A percentile compares a stretch with the other conserved stretches of the same genome.
phyloP scores from a whole-genome alignment of 108 stramenopile genomes.

The Pseudonitzschia pungens region DNA sequence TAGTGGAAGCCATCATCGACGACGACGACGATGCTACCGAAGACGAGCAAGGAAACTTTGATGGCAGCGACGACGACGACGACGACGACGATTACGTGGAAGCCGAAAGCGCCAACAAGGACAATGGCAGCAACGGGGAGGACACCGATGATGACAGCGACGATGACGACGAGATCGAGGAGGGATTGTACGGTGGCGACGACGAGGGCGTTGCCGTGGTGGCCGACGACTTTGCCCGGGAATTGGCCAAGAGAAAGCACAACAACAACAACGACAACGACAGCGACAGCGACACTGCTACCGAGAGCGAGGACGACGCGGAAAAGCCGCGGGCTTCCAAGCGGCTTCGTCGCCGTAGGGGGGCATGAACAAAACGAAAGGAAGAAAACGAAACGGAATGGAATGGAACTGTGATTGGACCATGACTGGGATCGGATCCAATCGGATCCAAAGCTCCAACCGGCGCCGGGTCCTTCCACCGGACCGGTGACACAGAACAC shows the following conservation, averaged over 20 bases:
- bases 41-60: slow-evolving; percentile 39
- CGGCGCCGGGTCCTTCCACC: no score
- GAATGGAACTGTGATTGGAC: no score
- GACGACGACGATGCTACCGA: slow-evolving; percentile 31
- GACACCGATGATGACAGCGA: slow-evolving; percentile 8
- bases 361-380: neutral
- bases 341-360: neutral
- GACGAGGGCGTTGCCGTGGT: slow-evolving; percentile 30
- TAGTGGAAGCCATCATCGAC: slow-evolving; percentile 11
- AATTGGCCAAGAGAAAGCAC: neutral
- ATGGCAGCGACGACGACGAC: slow-evolving; percentile 36
- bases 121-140: slow-evolving; percentile 22
- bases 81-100: slow-evolving; percentile 25
- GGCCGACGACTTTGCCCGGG: slow-evolving; percentile 15
- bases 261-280: neutral
- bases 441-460: no score
- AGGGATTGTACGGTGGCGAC: neutral
- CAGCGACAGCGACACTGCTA: slow-evolving; percentile 4
- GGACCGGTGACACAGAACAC: no score
- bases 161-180: slow-evolving; percentile 13
- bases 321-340: slow-evolving; percentile 4
- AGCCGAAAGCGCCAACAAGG: slow-evolving; percentile 25
- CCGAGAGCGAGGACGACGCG: slow-evolving; percentile 36
- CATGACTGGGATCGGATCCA: no score
- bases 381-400: no score